Percentiles rank a stretch among this genome's conserved stretches.
These are phyloP conservation scores for Tetradesmus lagerheimii DNA, from an alignment of 139 green algal species.

Conservation along the genomic window DNA sequence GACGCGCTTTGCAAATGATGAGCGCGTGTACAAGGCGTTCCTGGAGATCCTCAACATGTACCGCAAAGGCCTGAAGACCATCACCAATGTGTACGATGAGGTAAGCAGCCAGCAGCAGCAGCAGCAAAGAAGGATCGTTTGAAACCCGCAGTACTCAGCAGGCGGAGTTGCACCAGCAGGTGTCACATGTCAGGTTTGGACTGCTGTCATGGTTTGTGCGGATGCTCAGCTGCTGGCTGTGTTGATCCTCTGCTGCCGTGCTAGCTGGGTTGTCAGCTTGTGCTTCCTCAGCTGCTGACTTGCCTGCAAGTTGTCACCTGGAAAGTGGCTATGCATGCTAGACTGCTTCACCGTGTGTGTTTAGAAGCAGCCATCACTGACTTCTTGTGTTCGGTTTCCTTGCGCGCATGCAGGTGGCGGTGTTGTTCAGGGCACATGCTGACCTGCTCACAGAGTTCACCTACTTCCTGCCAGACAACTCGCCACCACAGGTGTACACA, in stretches of 20 bases:
- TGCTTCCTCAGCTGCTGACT: neutral
- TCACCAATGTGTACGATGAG: conserved; percentile 97
- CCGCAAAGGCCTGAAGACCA: conserved; percentile 97
- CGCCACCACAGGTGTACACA: conserved; percentile 48
- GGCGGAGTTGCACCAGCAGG: too few species aligned
- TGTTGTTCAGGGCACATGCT: conserved; percentile 92
- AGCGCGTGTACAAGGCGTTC: conserved; percentile 99
- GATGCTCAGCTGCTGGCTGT: too few species aligned
- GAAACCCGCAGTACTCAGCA: too few species aligned
- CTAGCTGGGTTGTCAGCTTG: too few species aligned
- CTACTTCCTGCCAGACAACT: conserved; percentile 97
- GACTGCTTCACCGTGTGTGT: too few species aligned
- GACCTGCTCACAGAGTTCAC: conserved; percentile 98
- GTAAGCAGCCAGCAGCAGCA: conserved; percentile 52
- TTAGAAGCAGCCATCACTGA: too few species aligned
- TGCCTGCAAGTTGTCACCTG: neutral
- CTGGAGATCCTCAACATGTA: conserved; percentile 99
- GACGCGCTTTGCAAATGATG: conserved; percentile 91
- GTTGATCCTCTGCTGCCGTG: too few species aligned
- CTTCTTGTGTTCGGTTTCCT: neutral
- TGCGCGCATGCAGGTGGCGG: conserved; percentile 81
- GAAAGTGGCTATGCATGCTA: too few species aligned
- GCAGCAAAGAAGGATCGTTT: neutral
- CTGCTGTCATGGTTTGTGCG: too few species aligned
- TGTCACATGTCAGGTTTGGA: too few species aligned